These are phyloP conservation scores for Helichrysum umbraculigerum DNA, from an alignment of 129 eudicot genomes.

Conservation along the genomic window DNA sequence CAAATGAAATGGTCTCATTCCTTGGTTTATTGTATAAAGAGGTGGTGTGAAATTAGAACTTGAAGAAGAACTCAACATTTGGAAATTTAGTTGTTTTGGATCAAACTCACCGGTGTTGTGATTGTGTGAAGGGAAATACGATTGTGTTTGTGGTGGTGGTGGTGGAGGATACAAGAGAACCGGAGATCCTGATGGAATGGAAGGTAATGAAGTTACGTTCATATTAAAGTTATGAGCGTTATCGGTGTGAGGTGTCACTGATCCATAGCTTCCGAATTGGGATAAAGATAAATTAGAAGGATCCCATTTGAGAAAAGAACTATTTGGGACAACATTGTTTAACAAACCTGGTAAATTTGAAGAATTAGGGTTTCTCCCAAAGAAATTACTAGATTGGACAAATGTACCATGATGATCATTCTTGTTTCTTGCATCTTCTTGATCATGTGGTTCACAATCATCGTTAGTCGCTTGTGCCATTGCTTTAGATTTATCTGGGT, in stretches of 20 bases:
- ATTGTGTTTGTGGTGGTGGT: constrained; percentile 32
- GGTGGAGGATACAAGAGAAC: constrained; percentile 40
- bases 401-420: constrained; percentile 37
- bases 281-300: constrained; percentile 55
- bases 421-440: constrained; percentile 35
- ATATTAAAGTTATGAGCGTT: constrained; percentile 42
- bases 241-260: constrained; percentile 23
- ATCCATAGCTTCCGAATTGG: constrained; percentile 39
- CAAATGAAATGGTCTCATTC: constrained; percentile 51
- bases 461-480: constrained; percentile 18
- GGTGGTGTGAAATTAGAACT: constrained; percentile 44
- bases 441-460: constrained; percentile 27
- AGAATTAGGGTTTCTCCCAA: constrained; percentile 41
- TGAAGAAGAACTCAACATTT: constrained; percentile 45
- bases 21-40: constrained; percentile 40
- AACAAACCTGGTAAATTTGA: constrained; percentile 44
- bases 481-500: constrained; percentile 40
- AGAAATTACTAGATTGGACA: constrained; percentile 39
- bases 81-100: constrained; percentile 43
- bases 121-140: constrained; percentile 42
- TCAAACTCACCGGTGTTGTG: constrained; percentile 33
- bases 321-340: constrained; percentile 42
- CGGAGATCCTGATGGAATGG: constrained; percentile 43
- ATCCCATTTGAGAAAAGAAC: constrained; percentile 62
- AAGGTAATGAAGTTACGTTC: constrained; percentile 24